phyloP scores from a whole-genome alignment of 1,284 basidiomycete genomes.

The Heterobasidion irregulare region DNA sequence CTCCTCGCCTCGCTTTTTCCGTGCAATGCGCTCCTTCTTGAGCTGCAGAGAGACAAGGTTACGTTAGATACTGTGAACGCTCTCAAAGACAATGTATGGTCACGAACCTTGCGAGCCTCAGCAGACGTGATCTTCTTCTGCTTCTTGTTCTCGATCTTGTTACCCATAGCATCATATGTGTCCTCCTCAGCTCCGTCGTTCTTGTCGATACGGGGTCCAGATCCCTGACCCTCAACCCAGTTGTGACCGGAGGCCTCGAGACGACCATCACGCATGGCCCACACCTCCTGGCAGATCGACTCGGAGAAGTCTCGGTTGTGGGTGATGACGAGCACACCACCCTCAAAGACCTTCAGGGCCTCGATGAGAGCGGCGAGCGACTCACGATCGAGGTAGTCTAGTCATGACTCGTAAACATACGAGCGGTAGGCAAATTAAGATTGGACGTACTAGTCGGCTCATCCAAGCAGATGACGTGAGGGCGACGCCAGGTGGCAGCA shows the following conservation, averaged over 20 bases:
- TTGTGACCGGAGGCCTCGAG: conserved; percentile 95
- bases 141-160: conserved; percentile 87
- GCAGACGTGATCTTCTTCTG: conserved; percentile 74
- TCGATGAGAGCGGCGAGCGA: conserved; percentile 95
- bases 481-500: conserved; percentile 97
- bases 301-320: conserved; percentile 99
- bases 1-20: conserved; percentile 79
- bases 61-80: too few relatives aligned
- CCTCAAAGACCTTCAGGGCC: conserved; percentile 93
- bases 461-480: conserved; percentile 95
- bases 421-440: neutral
- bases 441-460: conserved; percentile 80
- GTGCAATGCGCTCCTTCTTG: conserved; percentile 95
- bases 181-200: conserved; percentile 81
- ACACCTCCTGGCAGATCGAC: conserved; percentile 86
- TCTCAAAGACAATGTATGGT: too few relatives aligned
- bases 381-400: conserved; percentile 96
- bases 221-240: conserved; percentile 97
- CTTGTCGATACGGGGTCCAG: conserved; percentile 89
- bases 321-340: conserved; percentile 94
- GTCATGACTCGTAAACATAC: conserved; percentile 9
- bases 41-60: conserved; percentile 18
- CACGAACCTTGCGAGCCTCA: conserved; percentile 64
- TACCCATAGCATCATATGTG: conserved; percentile 91
- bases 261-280: conserved; percentile 91